Base-by-base conservation (phyloP, 2,329 filamentous ascomycete genomes). In the Reticulascus tulasneorum region DNA sequence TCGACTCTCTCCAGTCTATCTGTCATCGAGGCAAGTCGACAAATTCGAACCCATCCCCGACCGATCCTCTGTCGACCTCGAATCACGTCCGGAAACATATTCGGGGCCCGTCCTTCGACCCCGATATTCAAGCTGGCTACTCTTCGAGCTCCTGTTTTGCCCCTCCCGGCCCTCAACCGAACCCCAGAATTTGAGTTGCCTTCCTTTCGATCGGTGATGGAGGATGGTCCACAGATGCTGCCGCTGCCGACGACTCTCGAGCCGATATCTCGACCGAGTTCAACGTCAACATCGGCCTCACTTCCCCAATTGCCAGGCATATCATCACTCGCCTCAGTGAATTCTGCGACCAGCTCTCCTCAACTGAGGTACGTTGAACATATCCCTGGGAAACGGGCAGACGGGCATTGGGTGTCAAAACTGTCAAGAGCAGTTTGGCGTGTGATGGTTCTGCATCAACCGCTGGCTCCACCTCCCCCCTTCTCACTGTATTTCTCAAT, bases 191-290 rank as follows among this genome's bases (percentile, higher is more conserved):
- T 21, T 19, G 34, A 40, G 10, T 19, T 29, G 9, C 21, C 33
- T 12, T 35, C 30, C 18, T 24, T 39, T 23, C 39, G 36, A 40
- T 21, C 48, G 31, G 53, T 56, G 48, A 73, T 74, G 67, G 71
- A 74, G 50, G 70, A 74, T 46, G 62, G 59, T 38, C 46, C 58
- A 21, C 63, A 65, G 35, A 47, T 60, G 30, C 52, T 67, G 28
- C 53, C 63, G 25, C 52, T 61, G 23, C 58, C 63, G 23, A 54
- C 57, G 9, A 37, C 22, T 29, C 35, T 42, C 20, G 44, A 77
- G 44, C 60, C 67, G 13, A 66, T 72, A 40, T 72, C 73, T 20
- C 63, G 67, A 46, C 69, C 69, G 16, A 67, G 63, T 47, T 72
- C 72, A 21, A 66, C 67, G 4, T 71, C 73, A 4, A 67, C 69